Base-by-base conservation (phyloP, 1,284 basidiomycete species). In the Ganoderma boninense region DNA sequence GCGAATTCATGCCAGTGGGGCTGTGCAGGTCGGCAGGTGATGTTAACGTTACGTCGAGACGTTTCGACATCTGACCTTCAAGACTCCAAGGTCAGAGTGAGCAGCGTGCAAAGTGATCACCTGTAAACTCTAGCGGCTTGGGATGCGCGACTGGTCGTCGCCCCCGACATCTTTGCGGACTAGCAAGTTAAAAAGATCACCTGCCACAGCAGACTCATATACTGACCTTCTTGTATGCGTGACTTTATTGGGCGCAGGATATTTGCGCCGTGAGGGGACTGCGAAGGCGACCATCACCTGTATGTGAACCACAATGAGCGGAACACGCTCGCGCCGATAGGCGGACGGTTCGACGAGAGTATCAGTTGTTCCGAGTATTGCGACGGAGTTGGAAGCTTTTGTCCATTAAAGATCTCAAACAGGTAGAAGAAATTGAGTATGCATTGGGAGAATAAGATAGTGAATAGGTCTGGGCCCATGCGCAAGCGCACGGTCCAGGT, bases 391-490 rank as follows among this genome's bases (percentile, higher is more conserved):
- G 29, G 18, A 57, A 7, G 16, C 18, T 4, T 16, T 5, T 13
- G 13, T 57, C 32, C 16, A 35, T 32, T 40, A 40, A 57, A 14
- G 14, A 57, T 35, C 32, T 16, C 54, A 35, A 8, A 20, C 26
- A 35, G 32, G 5, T 23, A 14, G 23, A 61, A 40, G n/a, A 60
- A 2, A 20, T 40, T 20, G 23, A 64, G 71, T 70, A 73, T 66
- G 67, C 35, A 67, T 67, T 62, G 60, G 60, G 60, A 54, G 23
- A 73, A 71, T 71, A 73, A 73, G 63, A 71, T 73, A 73, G 46
- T 29, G 52, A 67, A 67, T 35, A 57, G 59, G 35, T 26, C 63
- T 35, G 69, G 49, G 63, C 65, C 49, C 57, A 61, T 62, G 65
- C 42, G n/a, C 67, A 38, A 49, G 63, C 68, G 64, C 66, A 64